Conservation (phyloP, 495 filamentous ascomycete species). For the Cetradonia linearis region DNA sequence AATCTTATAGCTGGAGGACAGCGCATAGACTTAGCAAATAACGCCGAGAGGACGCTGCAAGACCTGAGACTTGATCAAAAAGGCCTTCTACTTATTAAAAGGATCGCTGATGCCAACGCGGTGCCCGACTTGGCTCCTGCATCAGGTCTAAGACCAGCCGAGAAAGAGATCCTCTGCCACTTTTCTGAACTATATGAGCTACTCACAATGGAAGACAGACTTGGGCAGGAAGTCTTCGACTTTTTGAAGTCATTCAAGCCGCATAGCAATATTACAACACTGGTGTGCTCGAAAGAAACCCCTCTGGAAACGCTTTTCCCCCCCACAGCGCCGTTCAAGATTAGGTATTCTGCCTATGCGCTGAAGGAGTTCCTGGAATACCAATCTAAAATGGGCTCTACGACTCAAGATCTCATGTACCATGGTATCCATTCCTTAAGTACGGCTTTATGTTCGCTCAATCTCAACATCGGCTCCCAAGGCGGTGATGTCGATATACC, state of each 20-base stretch:
- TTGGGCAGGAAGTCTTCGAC: constrained; percentile 60
- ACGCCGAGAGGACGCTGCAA: constrained; percentile 31
- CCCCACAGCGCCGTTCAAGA: constrained; percentile 57
- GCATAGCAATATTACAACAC: constrained; percentile 48
- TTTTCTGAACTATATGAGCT: constrained; percentile 79
- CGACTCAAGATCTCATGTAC: constrained; percentile 33
- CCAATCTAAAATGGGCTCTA: constrained; percentile 28
- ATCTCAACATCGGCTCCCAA: constrained; percentile 10
- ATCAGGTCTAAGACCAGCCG: constrained; percentile 42
- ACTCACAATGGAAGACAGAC: constrained; percentile 60
- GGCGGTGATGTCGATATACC: constrained; percentile 19
- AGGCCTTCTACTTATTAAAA: constrained; percentile 50
- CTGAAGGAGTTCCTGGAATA: constrained; percentile 44
- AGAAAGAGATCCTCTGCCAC: constrained; percentile 69
- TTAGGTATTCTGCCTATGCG: constrained; percentile 61
- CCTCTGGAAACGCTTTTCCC: constrained; percentile 55
- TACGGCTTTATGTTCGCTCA: constrained; percentile 30
- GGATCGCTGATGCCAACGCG: constrained; percentile 34
- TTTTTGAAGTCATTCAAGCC: constrained; percentile 67
- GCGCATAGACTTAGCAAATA: constrained; percentile 36
- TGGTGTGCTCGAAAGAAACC: constrained; percentile 45
- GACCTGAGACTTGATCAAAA: constrained; percentile 41
- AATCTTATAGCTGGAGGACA: constrained; percentile 43
- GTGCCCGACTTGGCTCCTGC: constrained; percentile 25
- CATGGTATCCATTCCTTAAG: constrained; percentile 38